Base-by-base conservation (phyloP, 2,329 filamentous ascomycete genomes). In the Didymella exigua region DNA sequence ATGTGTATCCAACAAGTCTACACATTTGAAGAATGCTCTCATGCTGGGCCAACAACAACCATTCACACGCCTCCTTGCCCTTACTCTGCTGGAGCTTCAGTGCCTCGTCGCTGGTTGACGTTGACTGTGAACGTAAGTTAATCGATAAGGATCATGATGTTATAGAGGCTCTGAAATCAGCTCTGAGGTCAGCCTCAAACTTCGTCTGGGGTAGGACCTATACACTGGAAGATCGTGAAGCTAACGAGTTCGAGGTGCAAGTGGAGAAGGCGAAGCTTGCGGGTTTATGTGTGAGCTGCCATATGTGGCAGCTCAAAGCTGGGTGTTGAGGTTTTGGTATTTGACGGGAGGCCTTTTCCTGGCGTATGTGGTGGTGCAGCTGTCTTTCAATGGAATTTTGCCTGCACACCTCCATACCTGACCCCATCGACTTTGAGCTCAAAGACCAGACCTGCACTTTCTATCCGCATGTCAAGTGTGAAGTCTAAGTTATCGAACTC, bases 401-500 rank as follows among this genome's bases (percentile, higher is more conserved):
- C 89, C 68, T 90, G 86, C 1, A 93, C 90, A 56, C 86, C 81
- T 8, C 89, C 90, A 74, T 93, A 93, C 59, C 88, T 80, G 14
- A 90, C 85, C 0, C 89, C 89, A 68, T 92, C 89, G 11, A 93
- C 89, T 75, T 89, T 89, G 48, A 93, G 75, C 75, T 93, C 89
- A 73, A 93, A 93, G 2, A 88, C 85, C 54, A 93, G 66, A 1
- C 89, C 88, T 0, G 89, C 89, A 65, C 87, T 90, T 68, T 91
- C 87, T 37, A 93, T 89, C 62, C 88, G 87, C 89, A 93, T 91
- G 77, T 92, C 89, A 5, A 93, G 82, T 10, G 89, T 90, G 57
- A 93, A 93, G 69, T 93, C 89, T 26, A 93, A 77, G 60, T 91
- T 92, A 64, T 91, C 88, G 75, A 93, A 93, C 74, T 91, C 89